Evolutionary conservation across 208 protist genomes (phyloP), one percentile per base, ranked within the genome.

Genomic region (Leptomonas seymouri): DNA sequence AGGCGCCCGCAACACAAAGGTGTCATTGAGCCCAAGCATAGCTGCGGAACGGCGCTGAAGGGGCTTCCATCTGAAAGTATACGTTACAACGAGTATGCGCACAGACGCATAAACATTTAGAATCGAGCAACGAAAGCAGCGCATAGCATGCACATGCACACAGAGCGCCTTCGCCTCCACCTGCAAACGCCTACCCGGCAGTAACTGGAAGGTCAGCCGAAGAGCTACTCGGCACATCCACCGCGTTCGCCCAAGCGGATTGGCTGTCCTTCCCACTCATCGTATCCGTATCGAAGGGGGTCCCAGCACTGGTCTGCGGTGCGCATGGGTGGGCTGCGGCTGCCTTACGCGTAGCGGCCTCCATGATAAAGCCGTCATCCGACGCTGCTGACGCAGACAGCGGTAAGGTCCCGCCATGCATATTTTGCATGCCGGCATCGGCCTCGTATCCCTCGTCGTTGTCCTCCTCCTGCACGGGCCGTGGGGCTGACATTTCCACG

Each of bases 381-480:
- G 58, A 64, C 34, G 58, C 41, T 27, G 45, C 58, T 4, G 58
- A 64, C 27, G 53, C 58, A 3, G 58, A 64, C 25, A 41, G 45
- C 27, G 58, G 45, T 7, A 28, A 44, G 28, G 16, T 25, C 25
- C 28, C 18, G 8, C n/a, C 6, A n/a, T 59, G 6, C 25, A 31
- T 23, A 9, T 2, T 7, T 5, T 0, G 20, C 58, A 64, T 31
- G 44, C 58, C 58, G 23, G 58, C 50, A 28, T 64, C 58, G 28
- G 58, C 58, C 14, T 64, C 58, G 58, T 64, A 64, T 41, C 58
- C 58, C 18, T 64, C 58, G 18, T 64, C 58, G 41, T 11, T 49
- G 0, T 25, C 27, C 58, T 64, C 58, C 18, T 53, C 58, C 2
- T 9, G 14, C 27, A 23, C 23, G 28, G 18, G 44, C 14, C 23